Base-by-base conservation (phyloP, 2,329 filamentous ascomycete genomes). In the Ophiostoma quercus region DNA sequence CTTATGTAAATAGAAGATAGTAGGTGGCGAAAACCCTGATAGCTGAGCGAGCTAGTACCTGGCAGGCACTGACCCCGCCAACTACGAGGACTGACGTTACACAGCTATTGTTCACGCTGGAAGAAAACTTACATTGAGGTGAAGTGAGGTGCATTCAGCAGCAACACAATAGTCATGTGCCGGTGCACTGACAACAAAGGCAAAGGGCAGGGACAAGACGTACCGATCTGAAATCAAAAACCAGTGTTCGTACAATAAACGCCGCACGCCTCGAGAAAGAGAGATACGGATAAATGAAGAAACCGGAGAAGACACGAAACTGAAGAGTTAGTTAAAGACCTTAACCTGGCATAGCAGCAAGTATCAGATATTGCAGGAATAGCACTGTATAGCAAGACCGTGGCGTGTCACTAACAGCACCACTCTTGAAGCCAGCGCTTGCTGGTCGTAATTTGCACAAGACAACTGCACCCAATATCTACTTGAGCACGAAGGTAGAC, bases 261-360 rank as follows among this genome's bases (percentile, higher is more conserved):
- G 68, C 70, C 70, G 47, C 66, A 65, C 67, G 70, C 70, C 70
- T 65, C 39, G 47, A 70, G 19, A 67, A 70, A 67, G 51, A 66
- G 34, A 43, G 51, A 54, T 34, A 41, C 66, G 39, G 68, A 51
- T 54, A 51, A 54, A 65, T 47, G 65, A 67, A 34, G 47, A 65
- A n/a, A 43, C 39, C 65, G 57, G 68, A 65, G 14, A 43, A 70
- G 63, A 66, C 34, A 66, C 34, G 32, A 66, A 43, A 41, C 65
- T 41, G 22, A 1, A 29, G 22, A 43, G 16, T 66, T 14, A 66
- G 25, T 43, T 8, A 2, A 43, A 14, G 63, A 6, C 22, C 5
- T 32, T 25, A 2, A 19, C 1, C 39, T 29, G 37, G 19, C 29
- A 39, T 5, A 41, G 62, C 62, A 65, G 34, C 9, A 22, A 7